A percentile compares a stretch with the other conserved stretches of the same genome.
Evolutionary conservation across 495 filamentous ascomycete species (phyloP).

Genomic region (Evernia prunastri): DNA sequence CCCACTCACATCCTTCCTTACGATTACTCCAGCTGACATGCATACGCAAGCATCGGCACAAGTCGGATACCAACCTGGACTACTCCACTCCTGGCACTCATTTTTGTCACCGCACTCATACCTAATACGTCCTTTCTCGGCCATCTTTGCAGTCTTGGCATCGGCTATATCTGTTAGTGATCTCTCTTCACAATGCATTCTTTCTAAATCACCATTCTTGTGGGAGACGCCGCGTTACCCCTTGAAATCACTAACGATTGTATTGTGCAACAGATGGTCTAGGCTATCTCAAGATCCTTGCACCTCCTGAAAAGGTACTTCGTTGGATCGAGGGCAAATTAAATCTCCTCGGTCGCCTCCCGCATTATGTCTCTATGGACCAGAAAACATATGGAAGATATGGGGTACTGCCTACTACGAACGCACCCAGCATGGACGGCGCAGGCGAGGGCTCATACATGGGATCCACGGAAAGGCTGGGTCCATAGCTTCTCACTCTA

Average conservation of each 20-base stretch:
- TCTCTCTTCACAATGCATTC: neutral
- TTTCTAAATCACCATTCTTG: neutral
- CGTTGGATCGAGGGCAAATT: conserved; percentile 79
- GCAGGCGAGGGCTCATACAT: conserved; percentile 42
- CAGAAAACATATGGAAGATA: conserved; percentile 96
- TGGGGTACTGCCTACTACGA: conserved; percentile 68
- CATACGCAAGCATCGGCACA: conserved; percentile 45
- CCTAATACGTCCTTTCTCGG: conserved; percentile 79
- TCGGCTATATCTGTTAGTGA: conserved; percentile 79
- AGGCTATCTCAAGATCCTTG: conserved; percentile 77
- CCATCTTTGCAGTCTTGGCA: conserved; percentile 69
- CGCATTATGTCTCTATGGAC: conserved; percentile 86
- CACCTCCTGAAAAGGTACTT: conserved; percentile 72
- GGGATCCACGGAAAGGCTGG: conserved; percentile 58
- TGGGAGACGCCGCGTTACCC: neutral
- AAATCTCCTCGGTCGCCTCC: conserved; percentile 72
- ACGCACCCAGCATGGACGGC: conserved; percentile 28
- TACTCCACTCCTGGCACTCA: conserved; percentile 67
- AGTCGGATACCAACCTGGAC: conserved; percentile 86
- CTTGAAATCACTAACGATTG: neutral
- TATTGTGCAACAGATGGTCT: conserved; percentile 56
- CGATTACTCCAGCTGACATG: conserved; percentile 24
- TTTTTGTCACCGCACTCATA: conserved; percentile 64
- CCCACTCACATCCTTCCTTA: conserved; percentile 14
- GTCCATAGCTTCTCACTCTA: conserved; percentile 36